Conservation (phyloP, 768 basidiomycete genomes). For the Tubosaeta sp. region DNA sequence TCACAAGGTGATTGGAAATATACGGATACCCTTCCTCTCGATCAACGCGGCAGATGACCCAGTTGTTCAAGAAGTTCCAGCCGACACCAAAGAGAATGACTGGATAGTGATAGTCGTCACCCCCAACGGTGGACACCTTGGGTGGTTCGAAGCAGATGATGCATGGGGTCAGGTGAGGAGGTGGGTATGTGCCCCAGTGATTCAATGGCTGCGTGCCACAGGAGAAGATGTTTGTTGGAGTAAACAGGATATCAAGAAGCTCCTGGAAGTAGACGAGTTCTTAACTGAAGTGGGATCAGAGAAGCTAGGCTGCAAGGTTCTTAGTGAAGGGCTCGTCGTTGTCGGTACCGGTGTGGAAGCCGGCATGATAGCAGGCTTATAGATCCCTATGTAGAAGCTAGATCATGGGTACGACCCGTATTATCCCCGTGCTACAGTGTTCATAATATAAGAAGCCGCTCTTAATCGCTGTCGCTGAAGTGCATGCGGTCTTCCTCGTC, state of each 20-base stretch:
- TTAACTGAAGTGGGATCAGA: slow-evolving; percentile 54
- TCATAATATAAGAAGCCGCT: background rate
- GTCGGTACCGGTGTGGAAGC: slow-evolving; percentile 50
- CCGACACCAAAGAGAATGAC: slow-evolving; percentile 48
- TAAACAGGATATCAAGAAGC: slow-evolving; percentile 24
- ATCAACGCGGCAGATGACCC: slow-evolving; percentile 79
- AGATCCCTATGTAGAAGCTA: slow-evolving; percentile 21
- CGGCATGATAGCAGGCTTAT: slow-evolving; percentile 62
- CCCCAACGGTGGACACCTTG: slow-evolving; percentile 68
- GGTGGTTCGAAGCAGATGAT: slow-evolving; percentile 67
- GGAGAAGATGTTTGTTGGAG: slow-evolving; percentile 48
- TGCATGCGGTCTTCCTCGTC: slow-evolving; percentile 63
- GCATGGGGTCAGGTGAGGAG: slow-evolving; percentile 35
- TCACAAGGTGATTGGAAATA: slow-evolving; percentile 51
- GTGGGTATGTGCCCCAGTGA: slow-evolving; percentile 68
- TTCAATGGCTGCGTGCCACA: slow-evolving; percentile 65
- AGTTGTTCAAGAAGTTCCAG: slow-evolving; percentile 60
- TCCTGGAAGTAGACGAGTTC: slow-evolving; percentile 56
- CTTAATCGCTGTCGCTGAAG: slow-evolving; percentile 86
- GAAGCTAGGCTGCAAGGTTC: slow-evolving; percentile 53
- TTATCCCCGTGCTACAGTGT: slow-evolving; percentile 4
- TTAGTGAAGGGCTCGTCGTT: slow-evolving; percentile 50
- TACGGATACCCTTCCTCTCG: slow-evolving; percentile 71
- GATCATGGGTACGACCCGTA: slow-evolving; percentile 7
- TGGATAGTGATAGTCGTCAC: slow-evolving; percentile 62